Conservation (phyloP, 192 early-diverging fungal species). For the Haplosporangium gracile region DNA sequence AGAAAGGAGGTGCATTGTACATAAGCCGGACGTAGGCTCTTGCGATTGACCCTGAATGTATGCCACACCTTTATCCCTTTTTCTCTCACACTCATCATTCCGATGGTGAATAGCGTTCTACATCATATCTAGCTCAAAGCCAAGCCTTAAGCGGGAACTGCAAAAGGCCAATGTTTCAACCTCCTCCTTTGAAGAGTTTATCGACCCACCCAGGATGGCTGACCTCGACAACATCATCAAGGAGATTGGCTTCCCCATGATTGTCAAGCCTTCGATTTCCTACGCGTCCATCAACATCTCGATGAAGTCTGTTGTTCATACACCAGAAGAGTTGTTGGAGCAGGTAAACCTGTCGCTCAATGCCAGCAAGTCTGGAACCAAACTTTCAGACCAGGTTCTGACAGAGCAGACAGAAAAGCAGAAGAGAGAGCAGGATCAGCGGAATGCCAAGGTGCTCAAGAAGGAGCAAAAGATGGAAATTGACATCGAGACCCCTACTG, state of each 20-base stretch:
- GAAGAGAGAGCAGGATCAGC: neutral
- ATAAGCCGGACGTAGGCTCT: neutral
- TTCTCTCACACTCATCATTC: neutral
- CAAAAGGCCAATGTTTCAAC: constrained; percentile 37
- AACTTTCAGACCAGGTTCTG: neutral
- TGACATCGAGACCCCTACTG: constrained; percentile 42
- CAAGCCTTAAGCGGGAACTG: constrained; percentile 29
- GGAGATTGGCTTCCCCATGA: constrained; percentile 56
- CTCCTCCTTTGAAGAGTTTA: constrained; percentile 38
- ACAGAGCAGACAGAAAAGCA: neutral
- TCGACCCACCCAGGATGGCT: neutral
- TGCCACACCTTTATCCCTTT: neutral
- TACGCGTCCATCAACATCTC: constrained; percentile 62
- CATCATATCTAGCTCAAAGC: constrained; percentile 37
- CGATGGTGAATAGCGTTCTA: constrained; percentile 27
- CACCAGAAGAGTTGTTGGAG: constrained; percentile 26
- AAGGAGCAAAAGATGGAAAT: constrained; percentile 17
- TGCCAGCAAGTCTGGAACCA: constrained; percentile 17
- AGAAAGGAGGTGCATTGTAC: neutral
- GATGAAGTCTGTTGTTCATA: constrained; percentile 53
- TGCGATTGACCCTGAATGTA: neutral
- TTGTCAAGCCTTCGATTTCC: constrained; percentile 63
- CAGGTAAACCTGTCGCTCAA: constrained; percentile 44
- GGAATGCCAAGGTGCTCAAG: neutral
- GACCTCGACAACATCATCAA: constrained; percentile 27